Conservation (phyloP, 2,329 filamentous ascomycete species). For the Coniochaeta hoffmannii region DNA sequence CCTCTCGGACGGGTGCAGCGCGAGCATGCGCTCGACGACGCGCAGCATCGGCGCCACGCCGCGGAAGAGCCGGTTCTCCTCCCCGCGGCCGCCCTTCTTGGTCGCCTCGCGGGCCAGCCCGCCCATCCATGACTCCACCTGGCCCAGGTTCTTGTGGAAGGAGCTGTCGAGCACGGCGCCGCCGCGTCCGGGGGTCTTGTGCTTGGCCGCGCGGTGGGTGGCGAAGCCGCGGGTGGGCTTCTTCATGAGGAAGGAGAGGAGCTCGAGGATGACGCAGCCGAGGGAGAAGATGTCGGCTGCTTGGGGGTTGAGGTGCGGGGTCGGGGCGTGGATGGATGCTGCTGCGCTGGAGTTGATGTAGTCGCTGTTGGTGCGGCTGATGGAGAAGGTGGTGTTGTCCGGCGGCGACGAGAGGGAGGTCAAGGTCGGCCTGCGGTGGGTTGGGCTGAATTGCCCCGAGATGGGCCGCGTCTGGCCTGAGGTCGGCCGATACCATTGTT, state of each 20-base stretch:
- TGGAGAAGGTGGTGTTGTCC: constrained; percentile 22
- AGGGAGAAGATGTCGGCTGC: constrained; percentile 67
- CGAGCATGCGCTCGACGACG: constrained; percentile 47
- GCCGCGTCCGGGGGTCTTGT: constrained; percentile 49
- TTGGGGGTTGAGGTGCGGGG: constrained; percentile 41
- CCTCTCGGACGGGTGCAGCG: constrained; percentile 42
- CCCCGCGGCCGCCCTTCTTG: constrained; percentile 12
- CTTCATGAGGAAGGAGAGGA: constrained; percentile 62
- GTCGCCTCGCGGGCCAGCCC: constrained; percentile 50
- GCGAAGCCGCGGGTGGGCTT: constrained; percentile 59
- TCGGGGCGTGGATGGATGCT: constrained; percentile 30
- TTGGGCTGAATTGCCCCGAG: neutral
- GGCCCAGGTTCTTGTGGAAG: constrained; percentile 63
- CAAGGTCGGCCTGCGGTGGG: constrained; percentile 22
- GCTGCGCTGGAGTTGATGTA: constrained; percentile 15
- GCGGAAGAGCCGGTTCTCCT: constrained; percentile 38
- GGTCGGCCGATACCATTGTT: constrained; percentile 45
- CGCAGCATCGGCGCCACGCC: constrained; percentile 46
- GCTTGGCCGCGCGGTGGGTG: constrained; percentile 57
- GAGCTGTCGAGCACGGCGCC: constrained; percentile 60
- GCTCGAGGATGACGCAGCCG: constrained; percentile 65
- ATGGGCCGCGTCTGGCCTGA: constrained; percentile 4
- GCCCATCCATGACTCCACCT: constrained; percentile 62
- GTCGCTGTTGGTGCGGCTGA: constrained; percentile 19
- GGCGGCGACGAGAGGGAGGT: constrained; percentile 22